Percentiles rank a stretch among this genome's conserved stretches.
Evolutionary conservation across 1,284 basidiomycete species (phyloP).

Genomic region (Leccinum discolor): DNA sequence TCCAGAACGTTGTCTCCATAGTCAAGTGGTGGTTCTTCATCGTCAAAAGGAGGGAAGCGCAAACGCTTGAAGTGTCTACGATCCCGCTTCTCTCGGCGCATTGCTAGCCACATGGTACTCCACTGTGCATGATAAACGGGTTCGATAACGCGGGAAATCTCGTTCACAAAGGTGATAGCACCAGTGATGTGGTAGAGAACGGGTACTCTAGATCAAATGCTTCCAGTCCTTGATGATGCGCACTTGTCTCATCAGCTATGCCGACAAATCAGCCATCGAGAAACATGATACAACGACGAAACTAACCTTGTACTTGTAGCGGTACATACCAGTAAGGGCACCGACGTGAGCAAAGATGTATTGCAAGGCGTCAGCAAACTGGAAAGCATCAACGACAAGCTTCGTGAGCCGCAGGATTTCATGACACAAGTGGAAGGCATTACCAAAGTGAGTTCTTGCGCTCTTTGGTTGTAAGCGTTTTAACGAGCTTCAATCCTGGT

Average conservation of each 20-base stretch:
- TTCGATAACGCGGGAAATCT: constrained; percentile 95
- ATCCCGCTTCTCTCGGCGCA: constrained; percentile 98
- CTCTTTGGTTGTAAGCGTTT: constrained; percentile 85
- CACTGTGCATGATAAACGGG: constrained; percentile 99
- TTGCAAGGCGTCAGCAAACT: constrained; percentile 97
- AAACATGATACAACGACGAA: background rate
- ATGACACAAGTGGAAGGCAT: constrained; percentile 97
- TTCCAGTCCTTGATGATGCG: constrained; percentile 99
- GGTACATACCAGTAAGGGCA: constrained; percentile 98
- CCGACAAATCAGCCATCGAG: background rate
- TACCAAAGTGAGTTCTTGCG: constrained; percentile 99
- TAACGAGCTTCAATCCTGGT: too few species aligned
- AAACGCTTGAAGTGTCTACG: constrained; percentile 99
- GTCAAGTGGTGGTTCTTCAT: constrained; percentile 97
- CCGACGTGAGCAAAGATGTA: constrained; percentile 99
- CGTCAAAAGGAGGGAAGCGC: constrained; percentile 99
- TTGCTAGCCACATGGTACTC: constrained; percentile 99
- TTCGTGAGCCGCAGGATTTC: constrained; percentile 99
- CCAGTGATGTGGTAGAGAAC: constrained; percentile 99
- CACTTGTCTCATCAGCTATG: constrained; percentile 93
- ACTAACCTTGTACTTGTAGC: constrained; percentile 95
- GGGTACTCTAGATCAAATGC: constrained; percentile 86
- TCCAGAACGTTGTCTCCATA: constrained; percentile 99
- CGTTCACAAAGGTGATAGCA: constrained; percentile 99
- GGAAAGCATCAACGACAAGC: constrained; percentile 98